Base-by-base conservation (phyloP, 1,139 yeast genomes). In the Pichia sp. region DNA sequence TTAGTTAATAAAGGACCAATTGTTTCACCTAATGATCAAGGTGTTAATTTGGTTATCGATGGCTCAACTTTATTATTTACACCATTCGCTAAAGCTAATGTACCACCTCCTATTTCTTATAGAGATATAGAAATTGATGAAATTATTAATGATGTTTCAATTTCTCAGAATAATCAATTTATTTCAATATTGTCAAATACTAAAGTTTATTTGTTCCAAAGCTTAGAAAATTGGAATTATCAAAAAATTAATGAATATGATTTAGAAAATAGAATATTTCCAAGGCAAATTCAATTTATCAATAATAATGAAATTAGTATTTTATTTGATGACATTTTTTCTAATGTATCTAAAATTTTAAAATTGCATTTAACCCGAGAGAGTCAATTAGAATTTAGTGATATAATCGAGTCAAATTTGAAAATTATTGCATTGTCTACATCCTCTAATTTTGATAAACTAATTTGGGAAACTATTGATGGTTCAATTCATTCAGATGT, bases 31-130 rank as follows among this genome's bases (percentile, higher is more conserved):
- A 58, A 71, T 50, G 97, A 89, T 62, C 59, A 75, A 25, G 98
- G 98, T 40, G 78, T 85, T 70, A 76, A 80, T 9, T 66, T 84
- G 32, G 96, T 92, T 1, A 70, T 84, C 31, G 98, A 94, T 66
- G 97, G 97, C 3, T 57, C 65, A 2, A 70, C 71, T n/a, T 73
- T 83, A 30, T 78, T 81, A 55, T 66, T 89, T 29, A 90, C 98
- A 0, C 97, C 98, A 0, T 69, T 94, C 35, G 73, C 84, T 0
- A 63, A 82, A 32, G 96, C 97, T 1, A 87, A 82, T 61, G 94
- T 89, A 6, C 99, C 99, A 3, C 99, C 99, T 1, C 99, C 99
- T 35, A 78, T 87, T 60, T 74, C 87, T 35, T 84, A 74, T 61
- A 73, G 95, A 50, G 86, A 81, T 41, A 64, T 84, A 40, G 74